Conservation (phyloP, 2,329 filamentous ascomycete genomes). For the Capronia coronata region DNA sequence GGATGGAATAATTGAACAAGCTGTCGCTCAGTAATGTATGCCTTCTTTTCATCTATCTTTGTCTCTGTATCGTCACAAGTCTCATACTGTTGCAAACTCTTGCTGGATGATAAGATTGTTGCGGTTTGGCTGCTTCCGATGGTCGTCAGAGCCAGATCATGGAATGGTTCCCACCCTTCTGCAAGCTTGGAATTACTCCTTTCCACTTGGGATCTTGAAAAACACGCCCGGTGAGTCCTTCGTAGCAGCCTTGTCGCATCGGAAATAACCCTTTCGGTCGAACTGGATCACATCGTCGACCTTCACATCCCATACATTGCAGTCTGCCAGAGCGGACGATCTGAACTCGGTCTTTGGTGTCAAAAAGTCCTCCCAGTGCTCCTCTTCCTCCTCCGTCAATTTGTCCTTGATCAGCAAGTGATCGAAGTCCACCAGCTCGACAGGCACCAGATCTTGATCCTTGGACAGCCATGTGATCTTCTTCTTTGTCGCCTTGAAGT, state of each 20-base stretch:
- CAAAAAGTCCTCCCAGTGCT: constrained; percentile 65
- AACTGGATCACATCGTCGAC: constrained; percentile 82
- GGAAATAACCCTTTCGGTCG: constrained; percentile 78
- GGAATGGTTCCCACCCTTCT: background rate
- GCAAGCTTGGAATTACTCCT: constrained; percentile 16
- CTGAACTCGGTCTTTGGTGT: constrained; percentile 64
- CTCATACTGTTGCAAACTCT: background rate
- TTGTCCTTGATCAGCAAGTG: constrained; percentile 94
- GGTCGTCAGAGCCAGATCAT: background rate
- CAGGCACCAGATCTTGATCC: constrained; percentile 64
- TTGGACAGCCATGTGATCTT: constrained; percentile 84
- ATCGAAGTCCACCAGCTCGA: constrained; percentile 90
- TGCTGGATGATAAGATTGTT: no score
- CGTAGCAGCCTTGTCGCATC: constrained; percentile 55
- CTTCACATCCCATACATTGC: constrained; percentile 66
- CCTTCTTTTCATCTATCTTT: constrained; percentile 1
- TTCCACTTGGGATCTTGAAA: constrained; percentile 29
- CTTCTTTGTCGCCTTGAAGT: constrained; percentile 83
- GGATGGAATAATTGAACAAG: background rate
- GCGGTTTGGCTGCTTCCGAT: no score
- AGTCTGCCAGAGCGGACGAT: constrained; percentile 66
- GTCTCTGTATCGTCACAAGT: background rate
- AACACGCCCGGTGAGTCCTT: constrained; percentile 24
- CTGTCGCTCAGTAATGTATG: background rate
- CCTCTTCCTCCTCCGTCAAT: constrained; percentile 68